Evolutionary conservation across 139 green algal genomes (phyloP).

Genomic region (Nannochloris sp.): DNA sequence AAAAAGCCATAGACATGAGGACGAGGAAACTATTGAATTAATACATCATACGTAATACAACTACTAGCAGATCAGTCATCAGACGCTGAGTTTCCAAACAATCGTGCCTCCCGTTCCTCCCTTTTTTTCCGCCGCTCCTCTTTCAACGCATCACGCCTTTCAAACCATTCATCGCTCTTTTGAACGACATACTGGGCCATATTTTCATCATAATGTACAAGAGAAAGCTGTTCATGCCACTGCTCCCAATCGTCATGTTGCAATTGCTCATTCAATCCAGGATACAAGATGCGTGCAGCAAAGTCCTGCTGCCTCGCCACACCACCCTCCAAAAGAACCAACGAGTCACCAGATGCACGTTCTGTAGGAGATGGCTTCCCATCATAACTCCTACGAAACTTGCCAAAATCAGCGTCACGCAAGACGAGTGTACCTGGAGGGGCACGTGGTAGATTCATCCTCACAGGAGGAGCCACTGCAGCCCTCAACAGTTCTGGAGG

Average conservation of each 20-base stretch:
- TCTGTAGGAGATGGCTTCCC: neutral
- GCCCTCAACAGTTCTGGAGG: conserved; percentile 51
- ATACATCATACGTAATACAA: neutral
- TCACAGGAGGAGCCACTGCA: conserved; percentile 42
- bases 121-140: neutral
- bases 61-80: neutral
- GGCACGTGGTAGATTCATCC: conserved; percentile 57
- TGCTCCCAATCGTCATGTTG: conserved; percentile 16
- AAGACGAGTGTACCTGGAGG: conserved; percentile 68
- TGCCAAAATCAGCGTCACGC: conserved; percentile 35
- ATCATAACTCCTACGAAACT: conserved; percentile 13
- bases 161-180: neutral
- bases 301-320: conserved; percentile 25
- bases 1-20: neutral
- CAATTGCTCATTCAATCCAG: conserved; percentile 21
- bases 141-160: conserved; percentile 2
- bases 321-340: conserved; percentile 30
- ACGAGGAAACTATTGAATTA: neutral
- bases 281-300: conserved; percentile 10
- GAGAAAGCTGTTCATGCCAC: conserved; percentile 18
- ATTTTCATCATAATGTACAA: conserved; percentile 18
- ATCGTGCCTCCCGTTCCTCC: too few species aligned
- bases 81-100: neutral
- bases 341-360: conserved; percentile 16
- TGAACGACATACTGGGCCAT: conserved; percentile 13